Evolutionary conservation across 1,284 basidiomycete species (phyloP), one percentile per base, ranked within the genome.

Genomic region (Singerocomus inundabilis): DNA sequence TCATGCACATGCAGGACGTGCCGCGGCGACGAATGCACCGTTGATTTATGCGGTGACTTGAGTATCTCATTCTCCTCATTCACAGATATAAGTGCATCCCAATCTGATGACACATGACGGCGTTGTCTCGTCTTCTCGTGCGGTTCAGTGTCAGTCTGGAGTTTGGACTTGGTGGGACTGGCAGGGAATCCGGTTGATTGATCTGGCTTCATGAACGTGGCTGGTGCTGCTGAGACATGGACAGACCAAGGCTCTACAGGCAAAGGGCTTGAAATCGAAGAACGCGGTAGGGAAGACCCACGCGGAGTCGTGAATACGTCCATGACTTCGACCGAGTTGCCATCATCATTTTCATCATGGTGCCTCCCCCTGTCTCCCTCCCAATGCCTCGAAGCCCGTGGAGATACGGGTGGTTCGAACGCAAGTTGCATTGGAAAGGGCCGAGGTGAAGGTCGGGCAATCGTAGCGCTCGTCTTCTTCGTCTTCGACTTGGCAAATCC

Each of bases 31-130:
- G 61, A 55, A 35, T 66, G 64, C 0, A 13, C 44, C 9, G 33
- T 51, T 2, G 59, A 67, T 37, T 66, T 66, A 25, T 66, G 63
- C 11, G 66, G 63, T 1, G 67, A 66, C 38, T 64, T 70, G 44
- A 34, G 54, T 16, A 52, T 21, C 0, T 34, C 33, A 3, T 53
- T 26, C 12, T 16, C 32, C 37, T 59, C 54, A 10, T 24, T 44
- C 24, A 40, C 46, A n/a, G 56, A 55, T 24, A 11, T 6, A 13
- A 25, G 26, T 11, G 38, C 24, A 24, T 59, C 53, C 6, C 4
- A 7, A 18, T 49, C 56, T 6, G 44, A 45, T 9, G 53, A 59
- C 12, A 5, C 26, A 5, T 18, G 37, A 16, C 11, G 31, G 15
- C 28, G 36, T 16, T 52, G 49, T 24, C 42, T 66, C 35, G 29